phyloP scores from a whole-genome alignment of 805 yeast species.

The Sugiyamaella valdiviana region DNA sequence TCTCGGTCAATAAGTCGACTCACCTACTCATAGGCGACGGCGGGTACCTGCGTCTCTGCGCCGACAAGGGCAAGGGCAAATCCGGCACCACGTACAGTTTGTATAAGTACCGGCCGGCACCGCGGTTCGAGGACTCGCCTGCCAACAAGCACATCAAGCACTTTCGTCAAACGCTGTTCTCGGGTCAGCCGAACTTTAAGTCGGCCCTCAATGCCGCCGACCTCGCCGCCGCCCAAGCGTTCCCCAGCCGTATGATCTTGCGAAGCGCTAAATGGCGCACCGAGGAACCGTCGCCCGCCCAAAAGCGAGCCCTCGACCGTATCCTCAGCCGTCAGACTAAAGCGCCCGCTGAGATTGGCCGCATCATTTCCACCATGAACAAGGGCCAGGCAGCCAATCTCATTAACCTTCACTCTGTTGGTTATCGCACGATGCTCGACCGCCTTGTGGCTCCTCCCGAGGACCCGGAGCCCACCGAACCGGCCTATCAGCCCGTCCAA shows the following conservation, averaged over 20 bases:
- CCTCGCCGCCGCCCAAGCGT: conserved; percentile 3
- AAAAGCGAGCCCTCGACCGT: not conserved
- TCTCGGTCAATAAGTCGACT: conserved; percentile 1
- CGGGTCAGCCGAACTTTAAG: conserved; percentile 3
- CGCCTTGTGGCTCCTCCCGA: not conserved
- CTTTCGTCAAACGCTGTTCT: not conserved
- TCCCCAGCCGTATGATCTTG: not conserved
- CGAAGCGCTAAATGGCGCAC: conserved; percentile 14
- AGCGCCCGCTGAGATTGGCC: not conserved
- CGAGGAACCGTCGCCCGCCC: not conserved
- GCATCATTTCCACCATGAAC: not conserved
- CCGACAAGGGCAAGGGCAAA: not conserved
- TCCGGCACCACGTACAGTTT: not conserved
- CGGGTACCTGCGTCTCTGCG: conserved; percentile 11
- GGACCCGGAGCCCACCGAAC: not conserved
- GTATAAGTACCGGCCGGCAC: conserved; percentile 1
- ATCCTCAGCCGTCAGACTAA: not conserved
- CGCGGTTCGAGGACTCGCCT: conserved; percentile 1
- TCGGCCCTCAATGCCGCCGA: conserved; percentile 17
- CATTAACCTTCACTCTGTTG: conserved; percentile 6
- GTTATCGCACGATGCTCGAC: not conserved
- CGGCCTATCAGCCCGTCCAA: not conserved
- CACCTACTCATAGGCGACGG: conserved; percentile 10
- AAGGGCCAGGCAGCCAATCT: conserved; percentile 10
- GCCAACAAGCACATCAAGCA: not conserved